Percentiles rank a stretch among this genome's conserved stretches.
Conservation (phyloP, 2,329 filamentous ascomycete genomes). For the Lachnellula suecica region DNA sequence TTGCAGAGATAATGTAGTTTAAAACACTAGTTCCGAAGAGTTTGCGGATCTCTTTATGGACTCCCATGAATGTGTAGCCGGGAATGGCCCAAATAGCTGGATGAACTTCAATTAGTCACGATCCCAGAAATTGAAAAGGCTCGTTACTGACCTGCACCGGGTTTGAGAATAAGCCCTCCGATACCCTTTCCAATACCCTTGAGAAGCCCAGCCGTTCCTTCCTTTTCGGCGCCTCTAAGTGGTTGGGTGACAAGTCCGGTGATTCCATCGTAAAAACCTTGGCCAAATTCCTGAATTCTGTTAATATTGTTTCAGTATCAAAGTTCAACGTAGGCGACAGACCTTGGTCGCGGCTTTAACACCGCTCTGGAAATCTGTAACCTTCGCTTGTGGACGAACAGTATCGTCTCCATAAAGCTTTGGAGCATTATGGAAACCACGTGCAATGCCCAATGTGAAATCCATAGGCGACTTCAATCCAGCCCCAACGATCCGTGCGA, state of each 20-base stretch:
- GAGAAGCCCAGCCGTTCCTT: conserved; percentile 64
- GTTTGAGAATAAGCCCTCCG: conserved; percentile 78
- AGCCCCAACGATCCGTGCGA: conserved; percentile 72
- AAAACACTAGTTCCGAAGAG: conserved; percentile 68
- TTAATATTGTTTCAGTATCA: conserved; percentile 1
- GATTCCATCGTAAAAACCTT: conserved; percentile 79
- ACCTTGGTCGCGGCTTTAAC: conserved; percentile 73
- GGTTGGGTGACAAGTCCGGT: conserved; percentile 81
- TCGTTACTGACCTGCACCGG: conserved; percentile 63
- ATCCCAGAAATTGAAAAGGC: background rate
- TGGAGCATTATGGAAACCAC: conserved; percentile 86
- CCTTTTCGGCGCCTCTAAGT: conserved; percentile 64
- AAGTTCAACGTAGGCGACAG: conserved; percentile 1
- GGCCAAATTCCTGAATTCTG: conserved; percentile 60
- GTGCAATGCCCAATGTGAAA: conserved; percentile 77
- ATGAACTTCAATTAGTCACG: background rate
- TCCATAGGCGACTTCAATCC: conserved; percentile 81
- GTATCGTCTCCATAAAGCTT: conserved; percentile 83
- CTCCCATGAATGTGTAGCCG: conserved; percentile 79
- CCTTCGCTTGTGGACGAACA: conserved; percentile 74
- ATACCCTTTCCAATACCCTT: conserved; percentile 84
- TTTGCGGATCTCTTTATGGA: conserved; percentile 75
- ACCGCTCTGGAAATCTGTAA: conserved; percentile 75
- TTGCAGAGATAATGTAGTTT: conserved; percentile 77
- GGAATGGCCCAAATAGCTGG: conserved; percentile 67